A percentile compares a stretch with the other conserved stretches of the same genome.
These are phyloP conservation scores for Plasmodium gaboni DNA, from an alignment of 169 alveolate genomes.

Conservation along the genomic window DNA sequence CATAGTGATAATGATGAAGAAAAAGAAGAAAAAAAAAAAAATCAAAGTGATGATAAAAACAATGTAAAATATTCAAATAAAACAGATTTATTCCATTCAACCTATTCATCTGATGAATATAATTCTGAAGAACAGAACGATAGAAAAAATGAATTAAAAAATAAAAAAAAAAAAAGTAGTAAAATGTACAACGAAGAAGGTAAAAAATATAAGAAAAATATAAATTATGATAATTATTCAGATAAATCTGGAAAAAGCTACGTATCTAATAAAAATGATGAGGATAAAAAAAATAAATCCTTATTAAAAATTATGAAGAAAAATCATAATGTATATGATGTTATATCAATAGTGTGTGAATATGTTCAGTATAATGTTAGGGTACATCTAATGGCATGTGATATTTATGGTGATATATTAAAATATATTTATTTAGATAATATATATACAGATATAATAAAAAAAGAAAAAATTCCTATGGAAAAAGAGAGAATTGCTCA, in stretches of 20 bases:
- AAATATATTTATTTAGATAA: constrained; percentile 46
- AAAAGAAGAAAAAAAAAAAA: constrained; percentile 18
- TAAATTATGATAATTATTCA: constrained; percentile 28
- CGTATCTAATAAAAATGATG: constrained; percentile 68
- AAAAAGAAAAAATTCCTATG: constrained; percentile 39
- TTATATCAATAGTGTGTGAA: constrained; percentile 39
- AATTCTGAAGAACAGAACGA: not conserved
- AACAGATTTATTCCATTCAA: constrained; percentile 32
- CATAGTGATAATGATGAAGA: constrained; percentile 13
- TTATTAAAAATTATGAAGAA: constrained; percentile 31
- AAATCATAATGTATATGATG: constrained; percentile 53
- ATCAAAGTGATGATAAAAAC: not conserved
- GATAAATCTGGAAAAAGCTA: constrained; percentile 61
- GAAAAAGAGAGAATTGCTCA: constrained; percentile 60
- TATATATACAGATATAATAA: constrained; percentile 37
- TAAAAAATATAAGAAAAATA: constrained; percentile 12
- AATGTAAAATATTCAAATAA: constrained; percentile 3
- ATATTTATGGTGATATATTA: constrained; percentile 63
- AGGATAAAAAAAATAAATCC: constrained; percentile 60
- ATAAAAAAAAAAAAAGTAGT: constrained; percentile 6
- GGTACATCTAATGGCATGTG: constrained; percentile 64
- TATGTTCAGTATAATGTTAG: constrained; percentile 30
- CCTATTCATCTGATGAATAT: constrained; percentile 27
- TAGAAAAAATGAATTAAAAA: not conserved
- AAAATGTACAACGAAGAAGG: not conserved